Evolutionary conservation across 805 yeast genomes (phyloP), one percentile per base, ranked within the genome.

Genomic region (Debaryomyces maramus): DNA sequence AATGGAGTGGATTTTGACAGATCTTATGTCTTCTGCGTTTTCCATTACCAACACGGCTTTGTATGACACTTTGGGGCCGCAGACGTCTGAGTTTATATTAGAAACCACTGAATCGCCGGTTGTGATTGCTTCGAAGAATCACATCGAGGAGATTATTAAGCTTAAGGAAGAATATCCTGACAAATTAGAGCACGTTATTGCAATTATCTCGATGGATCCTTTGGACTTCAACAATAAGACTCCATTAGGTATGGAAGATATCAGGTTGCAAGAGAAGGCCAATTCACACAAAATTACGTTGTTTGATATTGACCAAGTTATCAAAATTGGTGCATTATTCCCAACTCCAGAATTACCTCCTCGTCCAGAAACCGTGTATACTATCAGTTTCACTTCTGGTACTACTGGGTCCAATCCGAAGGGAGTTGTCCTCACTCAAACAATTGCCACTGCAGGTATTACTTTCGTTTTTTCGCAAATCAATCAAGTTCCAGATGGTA

Each of bases 381-480:
- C 75, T 16, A 67, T 71, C 21, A 65, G 71, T 15, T 71, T 72
- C 42, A 65, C 75, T 33, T 83, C 86, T 5, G 73, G 78, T 30
- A 81, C 88, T 16, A 80, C 86, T n/a, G 90, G 93, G 40, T 76
- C 81, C 31, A 51, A 61, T 39, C 88, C 91, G 45, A 86, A 85
- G 66, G 91, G 91, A 52, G 91, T 83, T 18, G 78, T 80, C 21
- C 65, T 83, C 45, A 43, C 55, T 13, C 63, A 58, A 30, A 38
- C 38, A 11, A 48, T 43, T 30, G 55, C 53, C 4, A 50, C 53
- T 15, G 38, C 55, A 10, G 55, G 51, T 14, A 44, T 47, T 3
- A 16, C 45, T 4, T 38, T 45, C 34, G 45, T 67, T 45, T 51
- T 64, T 49, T 44, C 77, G 36, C 45, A 47, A 7, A 27, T 38